Evolutionary conservation across 2,329 filamentous ascomycete genomes (phyloP), one percentile per base, ranked within the genome.

Genomic region (Penicillium palitans): DNA sequence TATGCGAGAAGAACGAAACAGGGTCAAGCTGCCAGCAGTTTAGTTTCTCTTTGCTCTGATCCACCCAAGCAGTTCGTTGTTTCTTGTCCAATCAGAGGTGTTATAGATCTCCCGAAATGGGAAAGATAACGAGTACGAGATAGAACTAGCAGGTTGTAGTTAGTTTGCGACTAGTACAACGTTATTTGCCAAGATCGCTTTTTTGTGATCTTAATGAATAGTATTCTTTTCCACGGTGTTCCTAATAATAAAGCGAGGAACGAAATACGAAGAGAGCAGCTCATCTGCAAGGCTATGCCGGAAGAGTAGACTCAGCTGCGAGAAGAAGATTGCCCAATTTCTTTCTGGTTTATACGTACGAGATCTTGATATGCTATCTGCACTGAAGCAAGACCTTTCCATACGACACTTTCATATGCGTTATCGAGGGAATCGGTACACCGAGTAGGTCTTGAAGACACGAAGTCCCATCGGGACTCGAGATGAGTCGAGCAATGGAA

Each of bases 351-450:
- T 33, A 15, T 15, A 15, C 6, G 12, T 33, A 33, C 31, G 31
- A 33, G 12, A 13, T 12, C 33, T 35, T 7, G 33, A 17, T 17
- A 17, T 35, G 6, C 6, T 33, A 33, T 33, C 31, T 33, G 6
- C 2, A 33, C 31, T 15, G 5, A 33, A 15, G 13, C 10, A 33
- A 2, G 31, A 33, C 31, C 12, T 33, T 33, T 33, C 31, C 12
- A 15, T 15, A 15, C 5, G 6, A 15, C 12, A 15, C 12, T 33
- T 33, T 33, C 33, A 8, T 69, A 8, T 65, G 59, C n/a, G 45
- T 66, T 8, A 44, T 69, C 21, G 69, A 66, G 67, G 60, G 0
- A 58, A 60, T 3, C 49, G 19, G 25, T 66, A 63, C 24, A 33
- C 31, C 12, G 58, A 65, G 44, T 62, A 64, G 27, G 46, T 61